Conservation (phyloP, 2,329 filamentous ascomycete species). For the Scytalidium lignicola region DNA sequence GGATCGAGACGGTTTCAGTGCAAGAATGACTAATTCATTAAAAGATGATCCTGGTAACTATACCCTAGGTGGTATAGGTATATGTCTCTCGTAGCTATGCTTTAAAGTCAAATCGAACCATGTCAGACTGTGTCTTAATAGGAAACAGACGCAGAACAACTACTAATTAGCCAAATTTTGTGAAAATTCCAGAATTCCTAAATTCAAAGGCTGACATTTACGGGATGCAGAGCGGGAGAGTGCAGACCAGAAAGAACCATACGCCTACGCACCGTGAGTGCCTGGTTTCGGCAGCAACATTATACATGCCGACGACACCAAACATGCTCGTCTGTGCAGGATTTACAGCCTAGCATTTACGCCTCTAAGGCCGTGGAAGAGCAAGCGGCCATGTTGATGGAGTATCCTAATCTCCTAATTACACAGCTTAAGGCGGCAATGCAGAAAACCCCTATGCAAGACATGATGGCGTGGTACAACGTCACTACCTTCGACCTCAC, state of each 20-base stretch:
- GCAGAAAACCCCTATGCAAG: constrained; percentile 11
- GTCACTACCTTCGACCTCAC: constrained; percentile 33
- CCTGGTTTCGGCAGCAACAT: constrained; percentile 1
- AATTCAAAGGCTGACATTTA: too few species aligned
- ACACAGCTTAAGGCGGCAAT: not conserved
- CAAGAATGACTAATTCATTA: too few species aligned
- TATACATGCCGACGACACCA: not conserved
- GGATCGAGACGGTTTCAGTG: too few species aligned
- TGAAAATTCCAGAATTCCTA: too few species aligned
- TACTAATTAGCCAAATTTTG: too few species aligned
- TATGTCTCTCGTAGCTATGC: too few species aligned
- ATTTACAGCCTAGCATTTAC: constrained; percentile 23
- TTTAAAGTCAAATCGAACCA: too few species aligned
- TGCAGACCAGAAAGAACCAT: not conserved
- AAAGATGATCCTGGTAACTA: too few species aligned
- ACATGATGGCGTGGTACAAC: constrained; percentile 30
- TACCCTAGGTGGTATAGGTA: too few species aligned
- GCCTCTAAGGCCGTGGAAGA: constrained; percentile 19
- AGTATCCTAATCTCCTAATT: constrained; percentile 11
- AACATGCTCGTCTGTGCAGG: constrained; percentile 19
- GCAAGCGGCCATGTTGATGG: constrained; percentile 21
- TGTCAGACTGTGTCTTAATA: too few species aligned
- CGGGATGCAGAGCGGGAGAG: constrained; percentile 3
- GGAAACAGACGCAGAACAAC: too few species aligned
- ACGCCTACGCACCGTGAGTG: not conserved